Evolutionary conservation across 805 yeast species (phyloP), one percentile per base, ranked within the genome.

Genomic region (Starmerella kuoi): DNA sequence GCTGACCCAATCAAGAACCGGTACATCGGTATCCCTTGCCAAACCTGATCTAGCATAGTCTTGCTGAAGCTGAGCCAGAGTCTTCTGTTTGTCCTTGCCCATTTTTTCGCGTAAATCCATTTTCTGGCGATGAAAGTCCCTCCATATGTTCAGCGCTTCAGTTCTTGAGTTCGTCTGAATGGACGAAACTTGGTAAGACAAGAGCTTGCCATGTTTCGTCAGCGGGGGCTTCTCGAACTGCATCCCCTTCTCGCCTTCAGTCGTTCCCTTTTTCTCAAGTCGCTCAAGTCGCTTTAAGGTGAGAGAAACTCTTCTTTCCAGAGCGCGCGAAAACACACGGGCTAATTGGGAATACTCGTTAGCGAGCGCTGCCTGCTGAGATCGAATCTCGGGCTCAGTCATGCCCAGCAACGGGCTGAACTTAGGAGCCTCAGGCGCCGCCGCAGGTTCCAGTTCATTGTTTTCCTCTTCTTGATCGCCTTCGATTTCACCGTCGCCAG

Each of bases 61-160:
- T 20, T 40, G 47, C 45, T 49, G 53, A 30, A 59, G 44, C 20
- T 47, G 40, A 20, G 52, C 38, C 35, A 60, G 42, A 39, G 53
- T 44, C 31, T 43, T 47, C 36, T 44, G 45, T 25, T 51, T 36
- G 24, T 52, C 36, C 15, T 39, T 30, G 35, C 52, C 50, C 45
- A 56, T 30, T 17, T 46, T 35, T 45, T 48, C 51, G 18, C 56
- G 48, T 24, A 61, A 49, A 18, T 50, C 55, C 28, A 33, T 46
- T 36, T 50, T 52, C 19, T 46, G 51, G 28, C 55, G 51, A 46
- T 46, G 25, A 45, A 53, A 61, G 42, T 61, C 58, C 20, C 57
- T 44, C 63, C 62, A 57, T 8, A 51, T 35, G 34, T 41, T 41
- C 18, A 46, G 37, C 12, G 45, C 45, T 40, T 48, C 51, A 32